These are phyloP conservation scores for Verticillium tricorpus DNA, from an alignment of 2,329 filamentous ascomycete genomes.

Conservation along the genomic window DNA sequence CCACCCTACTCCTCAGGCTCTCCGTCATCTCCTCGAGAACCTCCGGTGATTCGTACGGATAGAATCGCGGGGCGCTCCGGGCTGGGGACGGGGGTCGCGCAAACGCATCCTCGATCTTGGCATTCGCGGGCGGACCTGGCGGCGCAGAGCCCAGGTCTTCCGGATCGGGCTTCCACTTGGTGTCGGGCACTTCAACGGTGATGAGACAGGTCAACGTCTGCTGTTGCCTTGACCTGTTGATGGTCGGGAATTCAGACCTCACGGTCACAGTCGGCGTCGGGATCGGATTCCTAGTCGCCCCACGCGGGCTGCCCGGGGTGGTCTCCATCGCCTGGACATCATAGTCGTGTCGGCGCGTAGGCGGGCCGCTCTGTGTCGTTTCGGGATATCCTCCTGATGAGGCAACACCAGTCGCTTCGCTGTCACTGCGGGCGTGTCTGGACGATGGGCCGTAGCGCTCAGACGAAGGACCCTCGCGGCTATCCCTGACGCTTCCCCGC, in stretches of 20 bases:
- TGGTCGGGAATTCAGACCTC: constrained; percentile 92
- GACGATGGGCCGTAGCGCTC: constrained; percentile 40
- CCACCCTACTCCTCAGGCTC: constrained; percentile 78
- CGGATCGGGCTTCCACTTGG: constrained; percentile 81
- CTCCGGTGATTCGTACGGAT: constrained; percentile 71
- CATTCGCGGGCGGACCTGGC: constrained; percentile 33
- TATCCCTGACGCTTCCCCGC: constrained; percentile 41
- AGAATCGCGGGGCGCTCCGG: constrained; percentile 53
- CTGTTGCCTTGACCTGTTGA: constrained; percentile 87
- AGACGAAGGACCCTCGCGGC: constrained; percentile 39
- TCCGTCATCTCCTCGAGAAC: constrained; percentile 82
- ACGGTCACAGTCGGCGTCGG: constrained; percentile 89
- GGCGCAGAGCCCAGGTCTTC: constrained; percentile 66
- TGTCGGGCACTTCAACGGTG: constrained; percentile 89
- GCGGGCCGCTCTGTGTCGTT: constrained; percentile 63
- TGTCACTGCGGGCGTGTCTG: constrained; percentile 71
- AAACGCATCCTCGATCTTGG: constrained; percentile 48
- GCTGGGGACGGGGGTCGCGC: constrained; percentile 56
- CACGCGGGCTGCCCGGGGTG: constrained; percentile 68
- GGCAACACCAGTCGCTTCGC: constrained; percentile 66
- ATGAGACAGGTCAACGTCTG: constrained; percentile 92
- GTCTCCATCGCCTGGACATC: constrained; percentile 96
- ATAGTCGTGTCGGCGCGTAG: constrained; percentile 79
- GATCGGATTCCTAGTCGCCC: constrained; percentile 76
- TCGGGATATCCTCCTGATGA: constrained; percentile 80